These are phyloP conservation scores for Leucocoprinus birnbaumii DNA, from an alignment of 768 basidiomycete genomes.

Conservation along the genomic window DNA sequence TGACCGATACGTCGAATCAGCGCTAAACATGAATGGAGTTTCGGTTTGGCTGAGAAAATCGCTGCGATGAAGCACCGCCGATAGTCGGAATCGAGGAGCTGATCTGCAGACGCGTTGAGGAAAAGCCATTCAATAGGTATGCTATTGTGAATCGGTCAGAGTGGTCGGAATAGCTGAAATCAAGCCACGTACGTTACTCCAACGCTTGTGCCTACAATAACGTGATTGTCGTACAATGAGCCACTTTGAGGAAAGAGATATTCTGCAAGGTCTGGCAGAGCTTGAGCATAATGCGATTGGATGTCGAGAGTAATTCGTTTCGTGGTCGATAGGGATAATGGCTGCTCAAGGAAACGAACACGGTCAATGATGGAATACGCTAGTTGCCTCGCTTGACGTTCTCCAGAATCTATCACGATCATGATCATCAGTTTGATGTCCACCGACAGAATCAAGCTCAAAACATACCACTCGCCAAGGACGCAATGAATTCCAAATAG, in stretches of 20 bases:
- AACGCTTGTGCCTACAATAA: background rate
- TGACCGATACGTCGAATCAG: constrained; percentile 14
- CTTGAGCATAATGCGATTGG: background rate
- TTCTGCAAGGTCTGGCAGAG: background rate
- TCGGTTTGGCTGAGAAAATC: background rate
- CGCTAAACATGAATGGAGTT: constrained; percentile 14
- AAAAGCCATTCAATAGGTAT: constrained; percentile 8
- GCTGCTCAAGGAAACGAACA: background rate
- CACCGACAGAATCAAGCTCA: background rate
- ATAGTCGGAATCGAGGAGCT: constrained; percentile 5
- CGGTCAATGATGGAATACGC: constrained; percentile 5
- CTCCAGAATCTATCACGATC: too few relatives aligned
- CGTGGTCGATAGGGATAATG: background rate
- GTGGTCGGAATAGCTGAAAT: background rate
- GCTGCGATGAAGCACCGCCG: background rate
- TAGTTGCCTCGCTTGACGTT: background rate
- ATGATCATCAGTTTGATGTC: too few relatives aligned
- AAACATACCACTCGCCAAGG: background rate
- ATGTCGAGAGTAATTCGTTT: background rate
- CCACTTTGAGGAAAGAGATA: constrained; percentile 8
- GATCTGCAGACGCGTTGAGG: constrained; percentile 1
- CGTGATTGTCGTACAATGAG: constrained; percentile 1
- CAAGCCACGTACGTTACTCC: background rate
- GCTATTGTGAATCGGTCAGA: background rate
- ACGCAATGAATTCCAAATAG: background rate